Conservation (phyloP, 2,329 filamentous ascomycete species). For the Alternaria conjuncta region DNA sequence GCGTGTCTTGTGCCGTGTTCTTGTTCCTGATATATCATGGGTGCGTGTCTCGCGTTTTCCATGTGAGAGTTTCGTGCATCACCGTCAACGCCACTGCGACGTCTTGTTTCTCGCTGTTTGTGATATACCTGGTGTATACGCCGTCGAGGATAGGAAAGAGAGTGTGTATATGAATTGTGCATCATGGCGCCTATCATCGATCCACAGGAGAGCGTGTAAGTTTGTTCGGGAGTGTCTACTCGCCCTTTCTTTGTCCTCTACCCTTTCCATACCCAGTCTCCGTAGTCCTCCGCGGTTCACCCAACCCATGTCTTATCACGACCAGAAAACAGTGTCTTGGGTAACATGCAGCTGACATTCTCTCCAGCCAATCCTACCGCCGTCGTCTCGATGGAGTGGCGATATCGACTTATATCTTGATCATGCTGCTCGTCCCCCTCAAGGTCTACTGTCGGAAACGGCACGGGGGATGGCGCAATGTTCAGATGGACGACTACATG, state of each 20-base stretch:
- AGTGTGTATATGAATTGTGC: not conserved
- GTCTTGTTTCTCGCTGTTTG: not conserved
- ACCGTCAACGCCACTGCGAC: not conserved
- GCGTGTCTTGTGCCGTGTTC: not conserved
- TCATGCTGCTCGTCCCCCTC: slow-evolving; percentile 31
- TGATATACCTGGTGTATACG: not conserved
- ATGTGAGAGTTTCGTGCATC: not conserved
- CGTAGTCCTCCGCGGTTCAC: not conserved
- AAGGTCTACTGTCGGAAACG: slow-evolving; percentile 31
- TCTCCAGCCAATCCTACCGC: slow-evolving; percentile 13
- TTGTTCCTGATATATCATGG: not conserved
- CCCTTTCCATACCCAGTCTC: not conserved
- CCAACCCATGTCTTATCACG: slow-evolving; percentile 1
- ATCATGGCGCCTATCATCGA: slow-evolving; percentile 11
- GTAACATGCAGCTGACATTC: not conserved
- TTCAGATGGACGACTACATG: slow-evolving; percentile 27
- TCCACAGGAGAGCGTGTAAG: slow-evolving; percentile 19
- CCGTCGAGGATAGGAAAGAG: not conserved
- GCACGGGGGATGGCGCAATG: slow-evolving; percentile 28
- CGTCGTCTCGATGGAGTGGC: slow-evolving; percentile 29
- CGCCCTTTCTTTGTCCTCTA: not conserved
- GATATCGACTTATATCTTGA: slow-evolving; percentile 26
- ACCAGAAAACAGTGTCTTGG: slow-evolving; percentile 1
- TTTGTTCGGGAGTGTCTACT: not conserved
- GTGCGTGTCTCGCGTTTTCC: not conserved